Conservation (phyloP, 768 basidiomycete species). For the Mycena amicta region DNA sequence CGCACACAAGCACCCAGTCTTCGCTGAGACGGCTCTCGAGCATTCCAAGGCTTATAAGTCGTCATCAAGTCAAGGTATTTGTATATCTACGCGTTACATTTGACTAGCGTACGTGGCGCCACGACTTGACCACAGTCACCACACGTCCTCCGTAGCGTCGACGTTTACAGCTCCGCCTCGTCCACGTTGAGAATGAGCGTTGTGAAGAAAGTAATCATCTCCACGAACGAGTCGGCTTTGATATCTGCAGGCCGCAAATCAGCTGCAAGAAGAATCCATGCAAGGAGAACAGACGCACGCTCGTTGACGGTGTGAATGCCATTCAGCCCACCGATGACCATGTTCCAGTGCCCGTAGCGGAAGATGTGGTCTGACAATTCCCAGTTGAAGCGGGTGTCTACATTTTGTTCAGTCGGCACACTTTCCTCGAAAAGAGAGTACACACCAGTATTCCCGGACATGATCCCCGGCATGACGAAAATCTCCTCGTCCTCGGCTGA, state of each 20-base stretch:
- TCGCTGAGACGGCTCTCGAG: neutral
- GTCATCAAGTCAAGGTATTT: neutral
- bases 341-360: conserved; percentile 44
- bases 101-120: neutral
- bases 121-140: neutral
- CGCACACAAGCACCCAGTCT: neutral
- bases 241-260: neutral
- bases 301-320: conserved; percentile 53
- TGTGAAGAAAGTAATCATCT: conserved; percentile 2
- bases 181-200: conserved; percentile 2
- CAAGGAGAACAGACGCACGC: conserved; percentile 32
- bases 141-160: neutral
- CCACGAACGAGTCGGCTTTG: neutral
- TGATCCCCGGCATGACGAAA: conserved; percentile 31
- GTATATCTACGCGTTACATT: neutral
- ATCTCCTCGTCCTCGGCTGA: conserved; percentile 1
- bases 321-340: conserved; percentile 14
- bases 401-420: no score
- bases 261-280: neutral
- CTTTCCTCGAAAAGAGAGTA: conserved; percentile 12
- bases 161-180: neutral
- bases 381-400: conserved; percentile 40
- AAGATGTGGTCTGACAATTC: conserved; percentile 41
- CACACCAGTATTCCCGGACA: conserved; percentile 38
- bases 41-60: neutral